Evolutionary conservation across 2,329 filamentous ascomycete species (phyloP), one percentile per base, ranked within the genome.

Genomic region (Polychaeton citri): DNA sequence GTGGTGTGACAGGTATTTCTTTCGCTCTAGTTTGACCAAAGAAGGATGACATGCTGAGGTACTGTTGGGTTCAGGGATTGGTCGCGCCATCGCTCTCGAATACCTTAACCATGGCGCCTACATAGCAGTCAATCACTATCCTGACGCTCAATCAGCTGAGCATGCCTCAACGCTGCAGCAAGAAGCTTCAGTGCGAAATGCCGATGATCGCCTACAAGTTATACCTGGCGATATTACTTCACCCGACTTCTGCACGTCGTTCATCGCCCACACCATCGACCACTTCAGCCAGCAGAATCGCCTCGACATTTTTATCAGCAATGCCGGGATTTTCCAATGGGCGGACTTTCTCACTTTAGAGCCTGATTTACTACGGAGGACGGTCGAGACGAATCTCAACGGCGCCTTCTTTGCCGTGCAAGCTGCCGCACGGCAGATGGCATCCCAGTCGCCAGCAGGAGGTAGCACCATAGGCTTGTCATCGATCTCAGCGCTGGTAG

Each of bases 401-500:
- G 86, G 86, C 31, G 81, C 85, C n/a, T 93, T 92, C 64, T 87
- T 86, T 63, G 71, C 82, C 21, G 79, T 81, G 16, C 86, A 93
- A 65, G 82, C 85, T 0, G 86, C 84, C 2, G 85, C 83, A 2
- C 72, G 78, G 2, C 83, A 90, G 55, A 90, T 94, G 81, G 76
- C 79, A 0, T 63, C 66, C 2, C 74, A 77, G 0, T 37, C 42
- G 13, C 54, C 54, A 18, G 59, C 72, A 0, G 83, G 85, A 12
- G 86, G 86, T 21, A 79, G 74, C 49, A 90, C 94, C 50, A 88
- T 86, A 45, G 81, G 73, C 36, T 68, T 87, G 26, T 79, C 73
- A 6, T 81, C 75, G 45, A 83, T 86, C 51, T 76, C 71, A 13
- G 81, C 81, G 0, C 70, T 86, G 9, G 80, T 86, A 0, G 85